Conservation (phyloP, 2,329 filamentous ascomycete species). For the Ceratocystis lukuohia region DNA sequence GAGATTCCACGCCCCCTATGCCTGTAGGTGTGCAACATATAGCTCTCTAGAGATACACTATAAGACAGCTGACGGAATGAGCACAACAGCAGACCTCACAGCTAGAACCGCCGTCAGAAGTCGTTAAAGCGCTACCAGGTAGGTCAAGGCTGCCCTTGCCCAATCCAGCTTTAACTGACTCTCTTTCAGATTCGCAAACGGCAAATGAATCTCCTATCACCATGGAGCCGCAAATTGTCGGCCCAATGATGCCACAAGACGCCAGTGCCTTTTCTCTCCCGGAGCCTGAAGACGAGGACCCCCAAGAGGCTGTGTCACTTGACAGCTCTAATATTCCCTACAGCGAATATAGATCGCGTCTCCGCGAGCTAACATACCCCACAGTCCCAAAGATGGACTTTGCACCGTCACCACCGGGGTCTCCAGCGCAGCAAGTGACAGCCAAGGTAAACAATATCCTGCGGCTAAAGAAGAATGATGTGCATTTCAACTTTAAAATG, state of each 20-base stretch:
- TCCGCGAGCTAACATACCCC: conserved; percentile 63
- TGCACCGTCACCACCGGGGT: conserved; percentile 56
- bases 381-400: conserved; percentile 59
- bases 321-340: conserved; percentile 46
- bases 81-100: neutral
- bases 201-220: neutral
- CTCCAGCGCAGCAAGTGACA: conserved; percentile 39
- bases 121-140: neutral
- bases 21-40: conserved; percentile 8
- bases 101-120: neutral
- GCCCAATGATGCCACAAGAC: conserved; percentile 17
- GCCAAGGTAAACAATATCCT: conserved; percentile 63
- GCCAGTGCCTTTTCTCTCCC: conserved; percentile 11
- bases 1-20: conserved; percentile 20
- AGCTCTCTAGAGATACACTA: neutral
- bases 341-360: conserved; percentile 46
- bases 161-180: neutral
- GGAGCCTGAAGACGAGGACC: conserved; percentile 21
- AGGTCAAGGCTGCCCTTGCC: neutral
- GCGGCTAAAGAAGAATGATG: conserved; percentile 58
- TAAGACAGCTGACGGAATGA: neutral
- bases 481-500: conserved; percentile 67
- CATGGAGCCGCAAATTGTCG: conserved; percentile 12
- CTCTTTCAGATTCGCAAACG: neutral
- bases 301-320: neutral